These are phyloP conservation scores for Kokia cookei DNA, from an alignment of 441 rosid genomes.

Conservation along the genomic window DNA sequence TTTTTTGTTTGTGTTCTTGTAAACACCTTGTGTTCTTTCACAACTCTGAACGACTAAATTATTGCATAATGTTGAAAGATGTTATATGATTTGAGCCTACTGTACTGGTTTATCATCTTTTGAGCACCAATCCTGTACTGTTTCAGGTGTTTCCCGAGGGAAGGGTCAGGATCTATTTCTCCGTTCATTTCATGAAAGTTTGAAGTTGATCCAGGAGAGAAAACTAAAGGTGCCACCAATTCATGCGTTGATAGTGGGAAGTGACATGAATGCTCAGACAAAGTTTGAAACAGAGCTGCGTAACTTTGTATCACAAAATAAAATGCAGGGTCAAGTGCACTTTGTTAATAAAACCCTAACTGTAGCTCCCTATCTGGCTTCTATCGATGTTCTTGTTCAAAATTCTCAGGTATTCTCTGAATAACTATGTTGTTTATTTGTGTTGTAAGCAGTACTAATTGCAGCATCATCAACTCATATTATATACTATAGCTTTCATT, in stretches of 20 bases:
- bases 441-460: neutral
- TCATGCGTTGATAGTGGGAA: constrained; percentile 90
- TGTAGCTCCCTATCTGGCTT: constrained; percentile 84
- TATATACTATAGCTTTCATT: neutral
- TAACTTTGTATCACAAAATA: constrained; percentile 52
- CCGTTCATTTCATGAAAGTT: constrained; percentile 60
- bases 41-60: neutral
- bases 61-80: neutral
- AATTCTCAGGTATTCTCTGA: constrained; percentile 62
- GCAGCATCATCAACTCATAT: neutral
- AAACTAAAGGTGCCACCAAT: constrained; percentile 57
- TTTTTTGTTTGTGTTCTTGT: neutral
- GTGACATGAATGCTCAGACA: constrained; percentile 82
- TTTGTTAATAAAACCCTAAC: constrained; percentile 82
- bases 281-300: constrained; percentile 87
- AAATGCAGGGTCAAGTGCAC: constrained; percentile 61
- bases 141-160: constrained; percentile 87
- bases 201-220: constrained; percentile 60
- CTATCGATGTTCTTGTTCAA: constrained; percentile 87
- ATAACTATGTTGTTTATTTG: neutral
- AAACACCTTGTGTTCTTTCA: neutral
- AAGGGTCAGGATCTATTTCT: constrained; percentile 89
- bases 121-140: constrained; percentile 8
- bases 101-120: constrained; percentile 5
- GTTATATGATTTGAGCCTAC: neutral